Conservation (phyloP, 2,329 filamentous ascomycete species). For the Exserohilum turcica region DNA sequence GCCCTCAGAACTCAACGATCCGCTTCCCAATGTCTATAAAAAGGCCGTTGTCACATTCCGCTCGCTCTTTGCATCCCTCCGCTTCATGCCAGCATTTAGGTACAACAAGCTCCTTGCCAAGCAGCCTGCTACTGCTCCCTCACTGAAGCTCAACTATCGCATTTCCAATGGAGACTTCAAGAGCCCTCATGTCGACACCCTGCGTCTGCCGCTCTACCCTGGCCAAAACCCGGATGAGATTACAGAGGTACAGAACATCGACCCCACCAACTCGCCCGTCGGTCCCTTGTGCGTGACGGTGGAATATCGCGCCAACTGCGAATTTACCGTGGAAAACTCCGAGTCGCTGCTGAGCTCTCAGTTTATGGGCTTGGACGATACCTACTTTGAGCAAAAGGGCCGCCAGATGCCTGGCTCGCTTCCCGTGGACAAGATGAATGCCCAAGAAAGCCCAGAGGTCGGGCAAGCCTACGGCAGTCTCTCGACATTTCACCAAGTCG, state of each 20-base stretch:
- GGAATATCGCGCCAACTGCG: constrained; percentile 84
- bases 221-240: constrained; percentile 61
- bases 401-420: constrained; percentile 74
- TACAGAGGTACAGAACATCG: constrained; percentile 70
- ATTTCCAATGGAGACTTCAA: constrained; percentile 66
- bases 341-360: constrained; percentile 89
- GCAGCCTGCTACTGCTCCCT: constrained; percentile 64
- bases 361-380: constrained; percentile 89
- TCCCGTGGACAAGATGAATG: constrained; percentile 62
- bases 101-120: constrained; percentile 77
- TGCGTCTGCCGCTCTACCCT: constrained; percentile 73
- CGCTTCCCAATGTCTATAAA: constrained; percentile 91
- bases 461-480: constrained; percentile 87
- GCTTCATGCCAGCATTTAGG: constrained; percentile 84
- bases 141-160: constrained; percentile 78
- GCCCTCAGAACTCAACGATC: constrained; percentile 61
- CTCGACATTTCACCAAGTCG: constrained; percentile 83
- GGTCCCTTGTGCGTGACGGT: constrained; percentile 83
- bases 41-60: constrained; percentile 95
- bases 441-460: constrained; percentile 60
- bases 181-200: constrained; percentile 66
- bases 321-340: constrained; percentile 88
- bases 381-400: constrained; percentile 77
- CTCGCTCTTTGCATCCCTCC: constrained; percentile 80
- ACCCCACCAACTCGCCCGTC: constrained; percentile 82